These are phyloP conservation scores for Spathaspora girioi DNA, from an alignment of 805 yeast species.

Conservation along the genomic window DNA sequence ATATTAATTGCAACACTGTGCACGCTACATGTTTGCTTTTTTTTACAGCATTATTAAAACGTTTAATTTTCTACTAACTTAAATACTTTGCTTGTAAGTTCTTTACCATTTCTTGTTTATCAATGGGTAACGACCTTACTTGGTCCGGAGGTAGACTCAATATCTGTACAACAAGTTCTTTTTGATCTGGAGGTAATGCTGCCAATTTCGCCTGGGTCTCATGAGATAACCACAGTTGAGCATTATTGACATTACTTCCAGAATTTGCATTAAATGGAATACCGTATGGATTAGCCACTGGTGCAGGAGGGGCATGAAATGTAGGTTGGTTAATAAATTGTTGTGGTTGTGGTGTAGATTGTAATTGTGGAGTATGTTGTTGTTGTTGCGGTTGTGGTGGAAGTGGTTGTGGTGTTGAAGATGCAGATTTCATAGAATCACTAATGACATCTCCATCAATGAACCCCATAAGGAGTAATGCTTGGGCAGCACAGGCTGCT, in stretches of 20 bases:
- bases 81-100: slow-evolving; percentile 52
- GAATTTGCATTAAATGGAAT: slow-evolving; percentile 7
- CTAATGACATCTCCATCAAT: slow-evolving; percentile 67
- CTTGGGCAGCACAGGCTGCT: slow-evolving; percentile 69
- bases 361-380: slow-evolving; percentile 12
- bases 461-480: slow-evolving; percentile 72
- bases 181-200: slow-evolving; percentile 54
- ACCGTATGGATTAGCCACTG: slow-evolving; percentile 9
- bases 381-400: slow-evolving; percentile 13
- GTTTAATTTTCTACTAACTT: not conserved
- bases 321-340: slow-evolving; percentile 6
- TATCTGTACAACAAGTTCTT: slow-evolving; percentile 52
- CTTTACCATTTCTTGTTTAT: slow-evolving; percentile 52
- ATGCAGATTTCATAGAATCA: slow-evolving; percentile 43
- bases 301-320: slow-evolving; percentile 6
- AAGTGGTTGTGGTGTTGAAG: slow-evolving; percentile 15
- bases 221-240: slow-evolving; percentile 47
- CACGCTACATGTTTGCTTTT: too few species aligned
- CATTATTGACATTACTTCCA: slow-evolving; percentile 5
- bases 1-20: too few species aligned
- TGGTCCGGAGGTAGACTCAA: slow-evolving; percentile 48
- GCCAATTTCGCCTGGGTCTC: slow-evolving; percentile 48
- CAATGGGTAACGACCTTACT: slow-evolving; percentile 46
- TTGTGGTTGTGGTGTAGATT: slow-evolving; percentile 9
- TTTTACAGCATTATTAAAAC: not conserved